Percentiles rank a stretch among this genome's conserved stretches.
phyloP scores from a whole-genome alignment of 2,329 filamentous ascomycete species.

The Fusarium secorum region DNA sequence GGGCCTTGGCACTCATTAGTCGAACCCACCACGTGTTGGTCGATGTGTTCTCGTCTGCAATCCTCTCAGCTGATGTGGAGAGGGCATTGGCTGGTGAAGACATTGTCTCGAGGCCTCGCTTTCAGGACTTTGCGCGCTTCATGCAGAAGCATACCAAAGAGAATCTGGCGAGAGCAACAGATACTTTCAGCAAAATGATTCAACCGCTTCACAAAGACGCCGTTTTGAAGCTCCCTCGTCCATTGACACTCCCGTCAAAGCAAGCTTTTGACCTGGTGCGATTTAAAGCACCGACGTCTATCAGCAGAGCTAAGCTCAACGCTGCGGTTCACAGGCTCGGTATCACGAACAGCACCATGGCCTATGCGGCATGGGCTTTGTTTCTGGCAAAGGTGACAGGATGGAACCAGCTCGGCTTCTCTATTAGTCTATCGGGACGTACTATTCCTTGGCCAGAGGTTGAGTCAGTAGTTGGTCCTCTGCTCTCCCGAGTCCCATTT shows the following conservation, averaged over 20 bases:
- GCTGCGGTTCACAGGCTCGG: neutral
- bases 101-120: neutral
- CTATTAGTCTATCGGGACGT: neutral
- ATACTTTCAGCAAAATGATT: neutral
- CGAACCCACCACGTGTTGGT: neutral
- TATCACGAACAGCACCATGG: neutral
- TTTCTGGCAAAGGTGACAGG: neutral
- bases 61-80: neutral
- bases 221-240: rapidly evolving
- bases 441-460: neutral
- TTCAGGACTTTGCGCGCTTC: neutral
- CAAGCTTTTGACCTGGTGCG: neutral
- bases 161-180: neutral
- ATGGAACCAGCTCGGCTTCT: neutral
- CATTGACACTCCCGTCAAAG: neutral
- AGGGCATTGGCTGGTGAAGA: neutral
- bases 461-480: neutral
- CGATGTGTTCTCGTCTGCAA: neutral
- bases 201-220: neutral
- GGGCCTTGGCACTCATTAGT: neutral
- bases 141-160: neutral
- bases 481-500: neutral
- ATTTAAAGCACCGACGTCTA: neutral
- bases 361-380: neutral
- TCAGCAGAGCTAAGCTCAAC: neutral